Percentiles rank a stretch among this genome's conserved stretches.
phyloP scores from a whole-genome alignment of 2,329 filamentous ascomycete species.

The Diaporthe batatas region DNA sequence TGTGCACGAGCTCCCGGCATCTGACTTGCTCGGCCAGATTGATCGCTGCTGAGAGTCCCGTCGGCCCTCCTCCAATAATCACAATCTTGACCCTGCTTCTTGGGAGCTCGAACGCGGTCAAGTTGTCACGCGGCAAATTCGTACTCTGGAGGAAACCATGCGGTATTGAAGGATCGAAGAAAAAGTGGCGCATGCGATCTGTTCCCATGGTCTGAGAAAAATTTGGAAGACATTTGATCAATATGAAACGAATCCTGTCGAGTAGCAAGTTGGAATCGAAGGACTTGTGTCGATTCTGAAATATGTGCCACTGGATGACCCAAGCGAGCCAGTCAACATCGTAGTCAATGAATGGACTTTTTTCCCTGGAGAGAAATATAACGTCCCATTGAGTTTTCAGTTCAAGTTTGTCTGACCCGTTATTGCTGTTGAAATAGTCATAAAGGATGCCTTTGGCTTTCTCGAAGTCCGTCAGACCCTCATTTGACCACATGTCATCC shows the following conservation, averaged over 20 bases:
- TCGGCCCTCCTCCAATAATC: constrained; percentile 52
- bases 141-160: constrained; percentile 45
- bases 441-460: neutral
- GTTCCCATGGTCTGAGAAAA: constrained; percentile 45
- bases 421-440: neutral
- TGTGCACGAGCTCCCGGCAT: constrained; percentile 49
- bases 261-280: constrained; percentile 51
- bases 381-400: no score
- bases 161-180: constrained; percentile 52
- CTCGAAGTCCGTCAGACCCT: neutral
- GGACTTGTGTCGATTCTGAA: constrained; percentile 48
- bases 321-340: constrained; percentile 47
- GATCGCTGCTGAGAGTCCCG: constrained; percentile 51
- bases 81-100: constrained; percentile 48
- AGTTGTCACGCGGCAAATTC: constrained; percentile 45
- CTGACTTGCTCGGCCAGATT: constrained; percentile 50
- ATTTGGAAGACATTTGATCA: constrained; percentile 48
- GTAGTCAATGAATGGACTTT: no score
- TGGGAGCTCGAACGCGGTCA: constrained; percentile 47
- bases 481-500: neutral
- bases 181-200: constrained; percentile 51
- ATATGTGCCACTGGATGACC: constrained; percentile 48
- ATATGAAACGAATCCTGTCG: constrained; percentile 53
- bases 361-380: no score
- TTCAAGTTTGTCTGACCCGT: no score